Evolutionary conservation across 2,329 filamentous ascomycete genomes (phyloP).

Genomic region (Macrophomina phaseolina): DNA sequence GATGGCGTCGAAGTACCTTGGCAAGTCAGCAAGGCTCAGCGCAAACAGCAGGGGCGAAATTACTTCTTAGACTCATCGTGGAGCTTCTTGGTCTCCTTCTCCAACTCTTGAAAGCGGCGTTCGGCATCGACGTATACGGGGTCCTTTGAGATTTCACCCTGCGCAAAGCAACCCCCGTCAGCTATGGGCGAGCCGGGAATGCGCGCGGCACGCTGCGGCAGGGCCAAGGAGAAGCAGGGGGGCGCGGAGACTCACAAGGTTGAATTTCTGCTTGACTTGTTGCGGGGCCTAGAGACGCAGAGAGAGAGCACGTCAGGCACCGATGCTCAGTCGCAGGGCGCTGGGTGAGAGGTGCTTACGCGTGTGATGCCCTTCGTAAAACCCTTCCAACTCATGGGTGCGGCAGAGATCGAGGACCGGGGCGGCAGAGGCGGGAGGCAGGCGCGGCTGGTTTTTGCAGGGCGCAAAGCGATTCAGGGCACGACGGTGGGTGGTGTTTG

Average conservation of each 20-base stretch:
- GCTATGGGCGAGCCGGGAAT: conserved; percentile 22
- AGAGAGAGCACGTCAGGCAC: conserved; percentile 17
- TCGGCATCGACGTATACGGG: conserved; percentile 94
- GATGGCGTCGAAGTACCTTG: conserved; percentile 88
- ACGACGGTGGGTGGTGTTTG: neutral
- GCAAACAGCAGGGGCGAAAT: conserved; percentile 28
- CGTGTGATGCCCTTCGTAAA: conserved; percentile 88
- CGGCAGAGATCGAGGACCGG: neutral
- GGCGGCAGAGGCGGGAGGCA: neutral
- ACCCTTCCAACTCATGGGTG: conserved; percentile 91
- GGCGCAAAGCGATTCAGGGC: conserved; percentile 1
- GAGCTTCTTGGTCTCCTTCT: conserved; percentile 93
- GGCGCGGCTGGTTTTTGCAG: neutral
- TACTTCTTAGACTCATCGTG: conserved; percentile 93
- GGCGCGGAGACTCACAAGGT: conserved; percentile 61
- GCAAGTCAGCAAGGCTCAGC: conserved; percentile 34
- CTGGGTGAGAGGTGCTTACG: conserved; percentile 58
- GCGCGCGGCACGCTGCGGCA: conserved; percentile 1
- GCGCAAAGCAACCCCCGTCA: conserved; percentile 29
- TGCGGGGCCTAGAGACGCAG: conserved; percentile 73
- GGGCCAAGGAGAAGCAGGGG: neutral
- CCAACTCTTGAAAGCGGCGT: conserved; percentile 89
- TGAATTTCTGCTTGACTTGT: conserved; percentile 89
- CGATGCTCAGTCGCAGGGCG: conserved; percentile 2
- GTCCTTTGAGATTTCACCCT: conserved; percentile 93